Evolutionary conservation across 139 green algal species (phyloP).

Genomic region (Eudorina sp.): DNA sequence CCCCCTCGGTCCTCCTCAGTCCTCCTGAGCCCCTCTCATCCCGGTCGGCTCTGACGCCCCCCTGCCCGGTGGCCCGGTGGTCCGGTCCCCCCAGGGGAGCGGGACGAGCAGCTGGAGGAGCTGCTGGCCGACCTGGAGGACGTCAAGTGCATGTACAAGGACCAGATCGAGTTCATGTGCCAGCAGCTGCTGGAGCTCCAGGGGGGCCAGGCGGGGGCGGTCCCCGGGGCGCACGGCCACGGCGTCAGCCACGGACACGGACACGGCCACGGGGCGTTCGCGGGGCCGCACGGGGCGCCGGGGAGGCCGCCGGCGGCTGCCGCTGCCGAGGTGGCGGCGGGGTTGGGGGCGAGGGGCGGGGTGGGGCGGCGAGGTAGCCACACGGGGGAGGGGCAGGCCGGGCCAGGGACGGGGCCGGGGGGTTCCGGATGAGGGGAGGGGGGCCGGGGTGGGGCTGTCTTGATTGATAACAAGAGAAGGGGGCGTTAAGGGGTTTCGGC

Average conservation of each 20-base stretch:
- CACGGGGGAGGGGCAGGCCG: not conserved
- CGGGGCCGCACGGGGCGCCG: not conserved
- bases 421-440: no score
- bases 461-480: no score
- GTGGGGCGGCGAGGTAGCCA: not conserved
- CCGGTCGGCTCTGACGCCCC: no score
- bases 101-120: slow-evolving; percentile 94
- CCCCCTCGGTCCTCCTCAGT: no score
- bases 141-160: slow-evolving; percentile 87
- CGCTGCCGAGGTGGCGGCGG: not conserved
- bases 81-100: slow-evolving; percentile 52
- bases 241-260: not conserved
- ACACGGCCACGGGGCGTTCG: not conserved
- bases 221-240: slow-evolving; percentile 9
- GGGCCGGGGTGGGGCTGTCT: no score
- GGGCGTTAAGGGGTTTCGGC: no score
- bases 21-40: no score
- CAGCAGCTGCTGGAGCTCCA: slow-evolving; percentile 65
- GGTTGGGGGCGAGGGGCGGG: not conserved
- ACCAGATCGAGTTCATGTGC: slow-evolving; percentile 88
- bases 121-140: slow-evolving; percentile 87
- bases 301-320: not conserved
- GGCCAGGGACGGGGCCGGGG: not conserved
- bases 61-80: no score
- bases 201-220: not conserved